Base-by-base conservation (phyloP, 2,329 filamentous ascomycete genomes). In the Mycosphaerella sp. region DNA sequence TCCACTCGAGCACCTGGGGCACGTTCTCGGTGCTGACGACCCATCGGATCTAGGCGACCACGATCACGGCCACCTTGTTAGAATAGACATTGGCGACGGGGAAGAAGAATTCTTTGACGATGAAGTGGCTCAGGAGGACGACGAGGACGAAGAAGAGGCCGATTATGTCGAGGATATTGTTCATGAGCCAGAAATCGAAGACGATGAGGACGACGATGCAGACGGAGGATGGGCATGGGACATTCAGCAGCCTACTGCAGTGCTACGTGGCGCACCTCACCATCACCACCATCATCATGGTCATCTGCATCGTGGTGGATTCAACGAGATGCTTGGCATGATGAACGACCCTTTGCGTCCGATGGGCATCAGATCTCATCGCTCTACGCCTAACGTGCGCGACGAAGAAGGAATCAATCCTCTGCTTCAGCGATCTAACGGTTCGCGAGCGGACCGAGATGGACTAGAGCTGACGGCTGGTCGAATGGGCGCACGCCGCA, bases 371-470 rank as follows among this genome's bases (percentile, higher is more conserved):
- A 46, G 57, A 27, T 55, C 53, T 32, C 53, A 59, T 25, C 52
- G 55, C 32, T 46, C 76, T 79, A 53, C 54, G 2, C 56, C 56
- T n/a, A 55, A 53, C 44, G 36, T 53, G 50, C 76, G 76, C 25
- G 77, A 79, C 30, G 89, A 95, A 58, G 90, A 96, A 65, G 89
- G 89, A 3, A 77, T 83, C 17, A 96, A 97, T 64, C 91, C 91
- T 39, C 76, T 97, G 10, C 80, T 97, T 48, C 85, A 89, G 45
- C 63, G 67, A 32, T 59, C 58, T 43, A 51, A 46, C 10, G 54
- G 40, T 40, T 14, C 32, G 41, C 21, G 48, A 30, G 27, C 52
- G 34, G 41, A 52, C 16, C 46, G 46, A 35, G 49, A 49, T 14
- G 45, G 39, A 12, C 27, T 39, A 32, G 53, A 55, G 16, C 17